Percentiles rank a stretch among this genome's conserved stretches.
Conservation (phyloP, 108 stramenopile species). For the Pseudonitzschia multistriata region DNA sequence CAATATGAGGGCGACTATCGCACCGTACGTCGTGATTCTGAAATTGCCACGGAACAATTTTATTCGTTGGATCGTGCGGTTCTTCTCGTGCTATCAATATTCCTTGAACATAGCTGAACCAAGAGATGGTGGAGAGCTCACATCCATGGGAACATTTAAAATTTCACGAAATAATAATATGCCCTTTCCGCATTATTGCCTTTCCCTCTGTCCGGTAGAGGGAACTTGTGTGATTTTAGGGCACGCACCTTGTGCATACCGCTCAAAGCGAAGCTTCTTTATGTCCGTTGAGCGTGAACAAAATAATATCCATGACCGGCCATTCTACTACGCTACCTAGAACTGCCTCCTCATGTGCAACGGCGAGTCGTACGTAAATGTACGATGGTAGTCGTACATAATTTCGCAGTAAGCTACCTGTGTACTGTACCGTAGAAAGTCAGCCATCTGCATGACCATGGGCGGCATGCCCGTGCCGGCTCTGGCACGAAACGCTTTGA, state of each 20-base stretch:
- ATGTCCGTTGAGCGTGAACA: constrained; percentile 7
- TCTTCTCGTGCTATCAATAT: background rate
- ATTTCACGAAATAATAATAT: background rate
- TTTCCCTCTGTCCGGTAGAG: background rate
- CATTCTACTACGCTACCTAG: background rate
- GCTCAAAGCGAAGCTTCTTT: background rate
- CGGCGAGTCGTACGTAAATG: background rate
- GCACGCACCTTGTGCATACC: background rate
- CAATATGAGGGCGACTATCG: no score
- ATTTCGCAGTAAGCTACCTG: background rate
- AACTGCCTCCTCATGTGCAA: background rate
- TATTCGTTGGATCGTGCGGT: background rate
- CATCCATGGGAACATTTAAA: background rate
- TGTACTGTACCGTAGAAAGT: background rate
- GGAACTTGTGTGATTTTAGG: background rate
- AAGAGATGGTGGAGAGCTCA: no score
- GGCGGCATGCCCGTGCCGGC: background rate
- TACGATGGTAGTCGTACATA: background rate
- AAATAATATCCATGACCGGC: background rate
- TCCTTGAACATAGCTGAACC: no score
- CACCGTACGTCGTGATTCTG: background rate
- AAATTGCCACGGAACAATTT: constrained; percentile 9
- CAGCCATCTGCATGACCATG: no score
- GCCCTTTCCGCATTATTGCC: background rate
- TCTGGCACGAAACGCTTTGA: background rate